Percentiles rank a stretch among this genome's conserved stretches.
Conservation (phyloP, 352 stramenopile species). For the Chrysophaeum taylorii region DNA sequence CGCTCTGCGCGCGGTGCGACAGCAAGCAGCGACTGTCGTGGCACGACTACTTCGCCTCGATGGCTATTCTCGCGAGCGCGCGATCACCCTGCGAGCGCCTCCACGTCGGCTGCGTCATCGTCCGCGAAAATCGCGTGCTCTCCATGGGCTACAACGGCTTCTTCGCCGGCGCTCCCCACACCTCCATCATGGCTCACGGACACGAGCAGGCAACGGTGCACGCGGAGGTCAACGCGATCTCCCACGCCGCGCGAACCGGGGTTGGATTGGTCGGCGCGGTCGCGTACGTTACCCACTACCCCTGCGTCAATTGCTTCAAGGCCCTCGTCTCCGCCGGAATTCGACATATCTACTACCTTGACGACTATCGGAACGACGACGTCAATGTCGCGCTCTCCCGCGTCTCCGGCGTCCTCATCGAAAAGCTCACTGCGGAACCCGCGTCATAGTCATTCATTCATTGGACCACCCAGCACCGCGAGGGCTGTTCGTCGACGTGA, state of each 20-base stretch:
- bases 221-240: slow-evolving; percentile 4
- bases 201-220: slow-evolving; percentile 14
- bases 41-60: slow-evolving; percentile 8
- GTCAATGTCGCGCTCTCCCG: neutral
- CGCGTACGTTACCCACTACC: slow-evolving; percentile 12
- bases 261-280: neutral
- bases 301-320: slow-evolving; percentile 15
- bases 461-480: neutral
- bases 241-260: slow-evolving; percentile 1
- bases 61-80: slow-evolving; percentile 9
- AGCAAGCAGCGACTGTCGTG: neutral
- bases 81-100: slow-evolving; percentile 3
- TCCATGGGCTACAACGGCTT: slow-evolving; percentile 16
- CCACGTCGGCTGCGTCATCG: slow-evolving; percentile 14
- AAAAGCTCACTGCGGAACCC: neutral
- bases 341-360: slow-evolving; percentile 1
- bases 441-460: neutral
- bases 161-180: slow-evolving; percentile 1
- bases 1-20: too few relatives aligned
- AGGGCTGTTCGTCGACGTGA: neutral
- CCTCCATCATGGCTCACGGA: neutral
- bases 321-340: slow-evolving; percentile 4
- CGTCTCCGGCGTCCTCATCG: slow-evolving; percentile 1
- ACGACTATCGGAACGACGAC: slow-evolving; percentile 14
- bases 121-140: neutral